Percentiles rank a stretch among this genome's conserved stretches.
phyloP scores from a whole-genome alignment of 2,329 filamentous ascomycete species.

The Exophiala alcalophila region DNA sequence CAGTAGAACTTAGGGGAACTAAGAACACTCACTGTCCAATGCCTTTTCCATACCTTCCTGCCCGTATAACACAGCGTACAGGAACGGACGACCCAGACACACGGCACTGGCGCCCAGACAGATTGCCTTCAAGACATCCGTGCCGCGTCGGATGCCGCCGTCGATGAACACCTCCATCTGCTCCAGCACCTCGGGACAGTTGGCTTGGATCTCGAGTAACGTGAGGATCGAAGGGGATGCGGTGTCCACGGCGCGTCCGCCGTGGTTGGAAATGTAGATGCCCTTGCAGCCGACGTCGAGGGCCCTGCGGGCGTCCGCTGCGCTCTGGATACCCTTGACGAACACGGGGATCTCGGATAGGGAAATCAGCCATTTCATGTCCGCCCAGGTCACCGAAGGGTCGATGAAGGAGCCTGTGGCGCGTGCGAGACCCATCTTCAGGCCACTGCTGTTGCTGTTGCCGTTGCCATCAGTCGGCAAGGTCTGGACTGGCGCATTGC shows the following conservation, averaged over 20 bases:
- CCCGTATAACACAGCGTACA: conserved; percentile 54
- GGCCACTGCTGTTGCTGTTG: conserved; percentile 31
- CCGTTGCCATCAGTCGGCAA: conserved; percentile 29
- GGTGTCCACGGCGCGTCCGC: conserved; percentile 54
- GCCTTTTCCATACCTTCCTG: conserved; percentile 54
- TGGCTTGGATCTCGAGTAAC: conserved; percentile 58
- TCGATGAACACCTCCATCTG: conserved; percentile 53
- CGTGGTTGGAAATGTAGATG: conserved; percentile 58
- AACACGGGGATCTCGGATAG: conserved; percentile 54
- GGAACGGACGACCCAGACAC: conserved; percentile 52
- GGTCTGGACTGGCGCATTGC: no score
- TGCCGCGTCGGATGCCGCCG: conserved; percentile 53
- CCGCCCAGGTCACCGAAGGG: conserved; percentile 51
- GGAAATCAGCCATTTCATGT: no score
- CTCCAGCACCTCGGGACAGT: conserved; percentile 41
- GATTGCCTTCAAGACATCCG: conserved; percentile 55
- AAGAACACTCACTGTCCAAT: conserved; percentile 51
- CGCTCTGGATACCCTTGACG: conserved; percentile 56
- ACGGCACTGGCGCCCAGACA: conserved; percentile 54
- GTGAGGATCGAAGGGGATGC: conserved; percentile 52
- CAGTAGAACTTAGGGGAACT: no score
- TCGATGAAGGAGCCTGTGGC: conserved; percentile 45
- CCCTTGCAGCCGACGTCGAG: conserved; percentile 52
- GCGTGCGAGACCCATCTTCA: conserved; percentile 39
- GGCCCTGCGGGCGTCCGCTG: conserved; percentile 53